These are phyloP conservation scores for Fallopia convolvulus DNA, from an alignment of 148 eudicot species.

Conservation along the genomic window DNA sequence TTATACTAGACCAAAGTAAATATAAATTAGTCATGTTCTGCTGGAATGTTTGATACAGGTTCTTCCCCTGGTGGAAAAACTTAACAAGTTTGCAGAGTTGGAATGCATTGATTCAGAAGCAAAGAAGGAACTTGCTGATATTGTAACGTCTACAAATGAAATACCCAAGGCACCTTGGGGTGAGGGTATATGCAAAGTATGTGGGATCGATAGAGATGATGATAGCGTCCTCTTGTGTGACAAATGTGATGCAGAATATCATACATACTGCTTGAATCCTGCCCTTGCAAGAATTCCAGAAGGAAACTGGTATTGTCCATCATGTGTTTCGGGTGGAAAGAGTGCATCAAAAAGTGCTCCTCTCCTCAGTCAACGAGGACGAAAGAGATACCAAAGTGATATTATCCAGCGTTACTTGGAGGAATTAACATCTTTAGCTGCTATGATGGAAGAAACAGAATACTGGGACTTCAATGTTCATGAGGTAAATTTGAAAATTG, in stretches of 20 bases:
- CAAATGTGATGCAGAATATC: slow-evolving; percentile 71
- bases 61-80: slow-evolving; percentile 27
- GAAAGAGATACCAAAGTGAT: slow-evolving; percentile 37
- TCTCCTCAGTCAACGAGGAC: slow-evolving; percentile 15
- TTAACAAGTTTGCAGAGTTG: slow-evolving; percentile 31
- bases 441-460: slow-evolving; percentile 47
- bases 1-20: neutral
- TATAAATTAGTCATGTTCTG: neutral
- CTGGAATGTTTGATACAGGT: slow-evolving; percentile 31
- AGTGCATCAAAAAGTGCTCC: slow-evolving; percentile 19
- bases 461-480: slow-evolving; percentile 55
- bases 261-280: slow-evolving; percentile 63
- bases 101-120: slow-evolving; percentile 37
- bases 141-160: slow-evolving; percentile 31
- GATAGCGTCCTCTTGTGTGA: slow-evolving; percentile 62
- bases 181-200: slow-evolving; percentile 67
- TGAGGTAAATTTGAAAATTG: slow-evolving; percentile 39
- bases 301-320: slow-evolving; percentile 78
- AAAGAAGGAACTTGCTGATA: slow-evolving; percentile 36
- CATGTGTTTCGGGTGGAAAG: slow-evolving; percentile 40
- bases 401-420: slow-evolving; percentile 34
- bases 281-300: slow-evolving; percentile 67
- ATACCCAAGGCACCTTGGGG: slow-evolving; percentile 80
- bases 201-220: slow-evolving; percentile 71
- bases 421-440: slow-evolving; percentile 31